Evolutionary conservation across 345 rosid genomes (phyloP).

Genomic region (Acer saccharum): DNA sequence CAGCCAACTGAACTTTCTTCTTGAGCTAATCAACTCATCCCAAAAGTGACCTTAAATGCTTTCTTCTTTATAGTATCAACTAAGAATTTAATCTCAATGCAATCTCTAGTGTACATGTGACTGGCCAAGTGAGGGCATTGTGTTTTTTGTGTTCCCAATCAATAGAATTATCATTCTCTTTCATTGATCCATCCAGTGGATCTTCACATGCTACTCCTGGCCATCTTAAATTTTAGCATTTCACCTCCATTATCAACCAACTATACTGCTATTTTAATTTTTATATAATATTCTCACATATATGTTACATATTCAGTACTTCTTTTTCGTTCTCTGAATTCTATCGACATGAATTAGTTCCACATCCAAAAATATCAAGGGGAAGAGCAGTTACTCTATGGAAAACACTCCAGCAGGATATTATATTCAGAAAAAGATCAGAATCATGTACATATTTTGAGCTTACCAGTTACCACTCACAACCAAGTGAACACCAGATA

Average conservation of each 20-base stretch:
- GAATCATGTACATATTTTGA: not conserved
- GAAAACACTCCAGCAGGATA: not conserved
- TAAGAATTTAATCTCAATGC: not conserved
- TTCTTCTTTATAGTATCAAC: not conserved
- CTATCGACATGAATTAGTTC: not conserved
- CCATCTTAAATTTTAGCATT: not conserved
- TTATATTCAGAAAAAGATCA: not conserved
- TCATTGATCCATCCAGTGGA: not conserved
- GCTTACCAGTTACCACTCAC: not conserved
- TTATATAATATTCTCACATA: not conserved
- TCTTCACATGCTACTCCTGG: not conserved
- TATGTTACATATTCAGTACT: not conserved
- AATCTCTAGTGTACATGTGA: not conserved
- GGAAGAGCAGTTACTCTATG: not conserved
- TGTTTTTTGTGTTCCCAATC: not conserved
- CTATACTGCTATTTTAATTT: not conserved
- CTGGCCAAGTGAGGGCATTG: not conserved
- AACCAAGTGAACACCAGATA: not conserved
- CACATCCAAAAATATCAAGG: not conserved
- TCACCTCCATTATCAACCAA: not conserved
- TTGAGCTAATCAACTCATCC: not conserved
- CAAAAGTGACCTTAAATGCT: not conserved
- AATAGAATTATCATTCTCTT: not conserved
- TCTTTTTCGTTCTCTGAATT: not conserved
- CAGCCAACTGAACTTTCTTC: not conserved